Percentiles rank a stretch among this genome's conserved stretches.
Evolutionary conservation across 768 basidiomycete species (phyloP).

Genomic region (Chalciporus pseudorubinellus): DNA sequence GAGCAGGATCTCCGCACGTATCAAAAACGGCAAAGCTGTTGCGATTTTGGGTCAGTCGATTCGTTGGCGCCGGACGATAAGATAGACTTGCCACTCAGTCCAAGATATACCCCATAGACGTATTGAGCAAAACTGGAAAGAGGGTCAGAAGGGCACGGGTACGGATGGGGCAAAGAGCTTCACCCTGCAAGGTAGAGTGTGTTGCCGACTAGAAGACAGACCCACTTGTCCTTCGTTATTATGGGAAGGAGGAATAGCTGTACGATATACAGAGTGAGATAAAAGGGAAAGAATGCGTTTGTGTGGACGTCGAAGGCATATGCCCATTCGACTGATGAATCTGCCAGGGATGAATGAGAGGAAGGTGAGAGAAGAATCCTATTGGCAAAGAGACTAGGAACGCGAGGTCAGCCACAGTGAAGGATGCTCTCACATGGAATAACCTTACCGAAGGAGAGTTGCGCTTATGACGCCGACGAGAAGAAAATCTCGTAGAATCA

Average conservation of each 20-base stretch:
- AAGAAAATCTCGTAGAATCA: constrained; percentile 89
- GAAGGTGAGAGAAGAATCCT: constrained; percentile 66
- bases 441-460: constrained; percentile 66
- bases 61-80: neutral
- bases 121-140: constrained; percentile 79
- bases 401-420: constrained; percentile 11
- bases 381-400: constrained; percentile 65
- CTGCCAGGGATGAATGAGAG: constrained; percentile 67
- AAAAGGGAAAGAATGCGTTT: constrained; percentile 94
- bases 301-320: constrained; percentile 98
- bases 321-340: constrained; percentile 81
- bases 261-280: constrained; percentile 84
- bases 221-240: constrained; percentile 82
- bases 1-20: constrained; percentile 87
- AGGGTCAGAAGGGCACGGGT: constrained; percentile 5
- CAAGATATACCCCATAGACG: constrained; percentile 87
- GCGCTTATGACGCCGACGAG: constrained; percentile 72
- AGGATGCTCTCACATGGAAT: no score
- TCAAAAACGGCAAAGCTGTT: constrained; percentile 88
- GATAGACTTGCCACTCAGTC: constrained; percentile 62
- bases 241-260: constrained; percentile 86
- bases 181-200: constrained; percentile 75
- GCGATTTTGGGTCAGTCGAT: constrained; percentile 5
- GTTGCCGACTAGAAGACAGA: constrained; percentile 92
- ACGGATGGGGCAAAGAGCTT: constrained; percentile 13